Evolutionary conservation across 1,139 yeast genomes (phyloP).

Genomic region (Pichia sp.): DNA sequence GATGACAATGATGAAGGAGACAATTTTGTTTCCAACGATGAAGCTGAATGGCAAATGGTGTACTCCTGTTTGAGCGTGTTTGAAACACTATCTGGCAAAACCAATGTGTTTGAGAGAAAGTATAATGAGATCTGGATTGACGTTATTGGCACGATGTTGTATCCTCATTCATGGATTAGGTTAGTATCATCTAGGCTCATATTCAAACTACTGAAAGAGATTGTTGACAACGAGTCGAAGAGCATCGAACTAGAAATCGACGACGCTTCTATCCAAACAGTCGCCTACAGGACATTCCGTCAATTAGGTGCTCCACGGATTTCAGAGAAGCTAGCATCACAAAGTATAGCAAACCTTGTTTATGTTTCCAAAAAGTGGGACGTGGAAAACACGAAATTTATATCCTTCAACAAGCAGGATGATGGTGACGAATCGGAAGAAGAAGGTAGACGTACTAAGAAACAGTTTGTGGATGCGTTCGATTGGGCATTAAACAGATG

Average conservation of each 20-base stretch:
- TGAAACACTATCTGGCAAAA: slow-evolving; percentile 35
- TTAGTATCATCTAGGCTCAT: slow-evolving; percentile 61
- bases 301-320: slow-evolving; percentile 79
- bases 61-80: slow-evolving; percentile 63
- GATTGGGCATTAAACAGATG: slow-evolving; percentile 62
- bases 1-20: slow-evolving; percentile 22
- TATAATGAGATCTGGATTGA: slow-evolving; percentile 47
- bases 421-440: slow-evolving; percentile 28
- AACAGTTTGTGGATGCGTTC: slow-evolving; percentile 40
- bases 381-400: slow-evolving; percentile 38
- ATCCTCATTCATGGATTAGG: slow-evolving; percentile 93
- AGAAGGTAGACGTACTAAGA: slow-evolving; percentile 24
- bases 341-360: slow-evolving; percentile 65
- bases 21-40: background rate
- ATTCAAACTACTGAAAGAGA: slow-evolving; percentile 44
- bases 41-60: slow-evolving; percentile 67
- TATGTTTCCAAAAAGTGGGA: slow-evolving; percentile 64
- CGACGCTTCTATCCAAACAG: slow-evolving; percentile 50
- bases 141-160: slow-evolving; percentile 56
- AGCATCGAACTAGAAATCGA: slow-evolving; percentile 21
- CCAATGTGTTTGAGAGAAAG: slow-evolving; percentile 31
- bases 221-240: slow-evolving; percentile 29
- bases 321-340: slow-evolving; percentile 59
- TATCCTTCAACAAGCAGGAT: slow-evolving; percentile 23
- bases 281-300: slow-evolving; percentile 65